phyloP scores from a whole-genome alignment of 2,329 filamentous ascomycete species.

The Monilinia vaccinii-corymbosi region DNA sequence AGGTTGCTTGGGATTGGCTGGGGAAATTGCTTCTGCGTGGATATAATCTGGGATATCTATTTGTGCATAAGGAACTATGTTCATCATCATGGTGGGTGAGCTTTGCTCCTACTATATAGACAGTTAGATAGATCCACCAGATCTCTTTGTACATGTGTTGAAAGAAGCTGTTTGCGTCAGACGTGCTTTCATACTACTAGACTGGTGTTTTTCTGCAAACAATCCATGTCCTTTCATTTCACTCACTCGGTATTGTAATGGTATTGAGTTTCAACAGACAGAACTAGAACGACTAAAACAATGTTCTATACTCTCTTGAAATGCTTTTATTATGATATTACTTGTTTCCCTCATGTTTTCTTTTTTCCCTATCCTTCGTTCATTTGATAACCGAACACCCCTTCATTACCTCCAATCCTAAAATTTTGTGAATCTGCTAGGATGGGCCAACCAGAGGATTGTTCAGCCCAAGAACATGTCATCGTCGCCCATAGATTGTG shows the following conservation, averaged over 20 bases:
- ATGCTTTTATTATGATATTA: neutral
- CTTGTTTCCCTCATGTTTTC: neutral
- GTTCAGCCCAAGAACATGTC: conserved; percentile 22
- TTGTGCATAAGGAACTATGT: neutral
- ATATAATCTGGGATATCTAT: neutral
- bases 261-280: neutral
- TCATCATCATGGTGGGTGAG: neutral
- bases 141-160: neutral
- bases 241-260: neutral
- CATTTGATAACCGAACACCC: neutral
- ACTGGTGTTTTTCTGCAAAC: neutral
- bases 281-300: neutral
- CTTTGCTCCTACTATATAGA: no score
- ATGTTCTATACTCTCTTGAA: no score
- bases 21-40: neutral
- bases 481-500: conserved; percentile 27
- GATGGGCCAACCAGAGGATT: neutral
- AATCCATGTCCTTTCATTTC: neutral
- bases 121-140: no score
- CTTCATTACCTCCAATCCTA: no score
- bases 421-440: accelerated
- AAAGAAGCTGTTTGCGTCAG: neutral
- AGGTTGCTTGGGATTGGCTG: neutral
- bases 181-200: neutral
- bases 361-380: neutral